Percentiles rank a stretch among this genome's conserved stretches.
Conservation (phyloP, 2,329 filamentous ascomycete genomes). For the Raffaelea ambrosiae region DNA sequence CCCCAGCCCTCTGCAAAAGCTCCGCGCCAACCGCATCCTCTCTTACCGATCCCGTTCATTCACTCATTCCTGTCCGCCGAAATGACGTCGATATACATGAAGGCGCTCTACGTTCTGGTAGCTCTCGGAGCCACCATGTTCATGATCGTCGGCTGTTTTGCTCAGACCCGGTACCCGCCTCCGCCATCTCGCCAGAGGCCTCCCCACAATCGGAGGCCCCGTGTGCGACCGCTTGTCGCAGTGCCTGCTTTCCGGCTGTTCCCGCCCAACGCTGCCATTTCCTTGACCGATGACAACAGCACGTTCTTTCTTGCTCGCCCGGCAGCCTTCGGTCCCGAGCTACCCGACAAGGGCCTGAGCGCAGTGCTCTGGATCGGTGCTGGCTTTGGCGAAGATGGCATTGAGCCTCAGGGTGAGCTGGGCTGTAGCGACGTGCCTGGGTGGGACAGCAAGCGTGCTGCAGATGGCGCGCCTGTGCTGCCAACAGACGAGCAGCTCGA, state of each 20-base stretch:
- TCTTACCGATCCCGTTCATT: not conserved
- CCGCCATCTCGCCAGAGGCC: no score
- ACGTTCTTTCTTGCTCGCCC: slow-evolving; percentile 92
- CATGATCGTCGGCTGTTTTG: not conserved
- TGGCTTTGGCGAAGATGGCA: slow-evolving; percentile 74
- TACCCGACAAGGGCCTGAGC: slow-evolving; percentile 70
- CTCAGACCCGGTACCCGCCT: not conserved
- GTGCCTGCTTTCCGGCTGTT: slow-evolving; percentile 63
- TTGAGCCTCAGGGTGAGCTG: slow-evolving; percentile 70
- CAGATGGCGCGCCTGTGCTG: slow-evolving; percentile 24
- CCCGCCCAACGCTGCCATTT: slow-evolving; percentile 90
- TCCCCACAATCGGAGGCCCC: not conserved
- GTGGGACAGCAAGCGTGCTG: slow-evolving; percentile 57
- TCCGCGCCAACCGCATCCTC: no score
- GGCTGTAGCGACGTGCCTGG: slow-evolving; percentile 92
- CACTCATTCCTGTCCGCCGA: not conserved
- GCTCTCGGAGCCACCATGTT: not conserved
- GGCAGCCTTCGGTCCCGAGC: slow-evolving; percentile 78
- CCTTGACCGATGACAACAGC: slow-evolving; percentile 93
- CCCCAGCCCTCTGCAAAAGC: no score
- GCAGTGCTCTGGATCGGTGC: slow-evolving; percentile 90
- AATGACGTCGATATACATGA: not conserved
- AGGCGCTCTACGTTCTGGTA: not conserved
- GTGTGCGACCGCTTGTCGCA: not conserved
- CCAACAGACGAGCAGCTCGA: slow-evolving; percentile 35